A percentile compares a stretch with the other conserved stretches of the same genome.
Conservation (phyloP, 1,284 basidiomycete genomes). For the Trichosporon coremiiforme region DNA sequence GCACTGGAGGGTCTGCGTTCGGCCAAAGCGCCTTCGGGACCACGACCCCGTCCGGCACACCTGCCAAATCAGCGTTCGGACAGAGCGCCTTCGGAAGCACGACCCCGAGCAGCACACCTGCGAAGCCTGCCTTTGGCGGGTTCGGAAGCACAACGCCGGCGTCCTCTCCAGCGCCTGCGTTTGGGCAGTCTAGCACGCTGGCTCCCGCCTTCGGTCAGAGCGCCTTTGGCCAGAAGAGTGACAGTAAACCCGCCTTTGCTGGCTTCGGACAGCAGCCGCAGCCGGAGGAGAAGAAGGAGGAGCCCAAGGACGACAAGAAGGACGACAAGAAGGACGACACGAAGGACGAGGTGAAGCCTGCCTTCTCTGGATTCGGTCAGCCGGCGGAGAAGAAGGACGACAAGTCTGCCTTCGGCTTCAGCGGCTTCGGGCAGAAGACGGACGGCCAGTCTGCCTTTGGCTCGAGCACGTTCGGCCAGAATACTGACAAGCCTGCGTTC, state of each 20-base stretch:
- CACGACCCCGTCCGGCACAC: conserved; percentile 31
- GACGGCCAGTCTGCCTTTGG: too few relatives aligned
- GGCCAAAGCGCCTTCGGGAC: conserved; percentile 25
- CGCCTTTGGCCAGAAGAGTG: conserved; percentile 19
- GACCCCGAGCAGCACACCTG: too few relatives aligned
- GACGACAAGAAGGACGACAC: background rate
- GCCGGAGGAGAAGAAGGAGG: background rate
- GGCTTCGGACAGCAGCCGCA: background rate
- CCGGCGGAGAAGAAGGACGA: conserved; percentile 7
- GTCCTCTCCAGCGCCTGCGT: too few relatives aligned
- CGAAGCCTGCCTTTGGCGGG: too few relatives aligned
- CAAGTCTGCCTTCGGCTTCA: conserved; percentile 26
- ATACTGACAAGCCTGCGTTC: conserved; percentile 4
- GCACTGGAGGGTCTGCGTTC: conserved; percentile 29
- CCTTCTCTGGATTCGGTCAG: conserved; percentile 20
- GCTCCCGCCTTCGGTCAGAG: too few relatives aligned
- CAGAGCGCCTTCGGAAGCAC: background rate
- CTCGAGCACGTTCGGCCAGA: too few relatives aligned
- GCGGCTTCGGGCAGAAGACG: conserved; percentile 31
- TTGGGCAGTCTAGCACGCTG: too few relatives aligned
- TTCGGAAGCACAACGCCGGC: too few relatives aligned
- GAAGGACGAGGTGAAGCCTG: conserved; percentile 1
- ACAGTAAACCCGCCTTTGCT: background rate
- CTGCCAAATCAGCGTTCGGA: background rate
- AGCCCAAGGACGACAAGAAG: background rate